These are phyloP conservation scores for Plasmodium blacklocki DNA, from an alignment of 169 alveolate species.

Conservation along the genomic window DNA sequence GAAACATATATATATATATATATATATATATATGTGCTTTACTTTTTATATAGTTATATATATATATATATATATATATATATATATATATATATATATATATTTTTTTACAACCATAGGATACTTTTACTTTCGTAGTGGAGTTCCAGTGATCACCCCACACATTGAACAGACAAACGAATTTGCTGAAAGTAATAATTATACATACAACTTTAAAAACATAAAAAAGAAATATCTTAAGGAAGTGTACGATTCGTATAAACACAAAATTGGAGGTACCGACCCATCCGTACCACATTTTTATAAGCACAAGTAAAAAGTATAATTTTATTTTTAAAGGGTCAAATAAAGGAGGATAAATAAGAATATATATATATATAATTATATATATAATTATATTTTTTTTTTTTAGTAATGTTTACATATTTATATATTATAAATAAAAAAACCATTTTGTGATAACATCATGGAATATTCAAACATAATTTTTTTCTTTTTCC, in stretches of 20 bases:
- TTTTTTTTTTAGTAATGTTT: too few relatives aligned
- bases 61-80: too few relatives aligned
- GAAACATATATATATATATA: too few relatives aligned
- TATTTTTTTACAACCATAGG: conserved; percentile 10
- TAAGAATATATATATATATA: not conserved
- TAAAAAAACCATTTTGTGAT: too few relatives aligned
- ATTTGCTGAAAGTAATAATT: conserved; percentile 74
- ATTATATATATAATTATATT: too few relatives aligned
- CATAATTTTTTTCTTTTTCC: too few relatives aligned
- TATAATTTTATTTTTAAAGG: too few relatives aligned
- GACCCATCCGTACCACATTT: conserved; percentile 75
- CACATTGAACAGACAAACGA: conserved; percentile 73
- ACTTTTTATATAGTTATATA: too few relatives aligned
- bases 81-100: not conserved
- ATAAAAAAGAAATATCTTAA: conserved; percentile 53
- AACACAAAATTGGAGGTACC: conserved; percentile 76
- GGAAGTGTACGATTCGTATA: conserved; percentile 73
- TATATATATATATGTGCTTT: too few relatives aligned
- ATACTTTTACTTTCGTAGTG: conserved; percentile 65
- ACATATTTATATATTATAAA: too few relatives aligned
- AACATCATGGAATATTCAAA: too few relatives aligned
- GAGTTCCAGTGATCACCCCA: conserved; percentile 75
- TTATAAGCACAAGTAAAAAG: conserved; percentile 49
- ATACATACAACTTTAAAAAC: conserved; percentile 61
- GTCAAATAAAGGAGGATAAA: not conserved